phyloP scores from a whole-genome alignment of 2,329 filamentous ascomycete genomes.

The Penicillium occitanis region DNA sequence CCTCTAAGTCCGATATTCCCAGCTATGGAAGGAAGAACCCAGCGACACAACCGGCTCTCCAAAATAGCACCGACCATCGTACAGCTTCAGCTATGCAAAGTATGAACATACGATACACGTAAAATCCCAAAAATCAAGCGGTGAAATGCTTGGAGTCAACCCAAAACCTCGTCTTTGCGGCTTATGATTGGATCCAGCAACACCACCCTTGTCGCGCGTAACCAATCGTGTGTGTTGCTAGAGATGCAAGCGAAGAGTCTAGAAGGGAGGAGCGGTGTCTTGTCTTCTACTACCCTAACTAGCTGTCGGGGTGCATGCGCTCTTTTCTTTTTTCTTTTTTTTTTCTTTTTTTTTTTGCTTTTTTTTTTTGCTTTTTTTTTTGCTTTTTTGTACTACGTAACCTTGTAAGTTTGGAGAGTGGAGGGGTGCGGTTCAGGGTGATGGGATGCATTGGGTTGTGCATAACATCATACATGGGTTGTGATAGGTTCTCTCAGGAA shows the following conservation, averaged over 20 bases:
- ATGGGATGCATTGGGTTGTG: not conserved
- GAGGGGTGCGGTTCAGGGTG: not conserved
- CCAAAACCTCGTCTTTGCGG: not conserved
- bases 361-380: not conserved
- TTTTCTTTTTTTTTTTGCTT: not conserved
- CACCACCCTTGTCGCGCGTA: not conserved
- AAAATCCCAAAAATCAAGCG: conserved; percentile 6
- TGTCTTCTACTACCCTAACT: not conserved
- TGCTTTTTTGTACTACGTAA: not conserved
- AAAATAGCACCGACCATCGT: not conserved
- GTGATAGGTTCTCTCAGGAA: not conserved
- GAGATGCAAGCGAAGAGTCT: conserved; percentile 18
- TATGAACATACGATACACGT: not conserved
- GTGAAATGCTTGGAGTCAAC: conserved; percentile 3
- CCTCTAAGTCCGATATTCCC: not conserved
- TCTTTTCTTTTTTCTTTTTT: not conserved
- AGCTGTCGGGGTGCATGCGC: too few relatives aligned
- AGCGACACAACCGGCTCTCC: not conserved
- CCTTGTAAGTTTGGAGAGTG: not conserved
- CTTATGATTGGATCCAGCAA: conserved; percentile 7
- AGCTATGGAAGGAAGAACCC: not conserved
- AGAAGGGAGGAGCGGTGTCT: conserved; percentile 20
- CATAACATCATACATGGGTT: not conserved
- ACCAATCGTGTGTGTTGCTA: conserved; percentile 13
- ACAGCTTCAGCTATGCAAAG: too few relatives aligned